Evolutionary conservation across 306 rosid species (phyloP).

Genomic region (Vigna nakashimae): DNA sequence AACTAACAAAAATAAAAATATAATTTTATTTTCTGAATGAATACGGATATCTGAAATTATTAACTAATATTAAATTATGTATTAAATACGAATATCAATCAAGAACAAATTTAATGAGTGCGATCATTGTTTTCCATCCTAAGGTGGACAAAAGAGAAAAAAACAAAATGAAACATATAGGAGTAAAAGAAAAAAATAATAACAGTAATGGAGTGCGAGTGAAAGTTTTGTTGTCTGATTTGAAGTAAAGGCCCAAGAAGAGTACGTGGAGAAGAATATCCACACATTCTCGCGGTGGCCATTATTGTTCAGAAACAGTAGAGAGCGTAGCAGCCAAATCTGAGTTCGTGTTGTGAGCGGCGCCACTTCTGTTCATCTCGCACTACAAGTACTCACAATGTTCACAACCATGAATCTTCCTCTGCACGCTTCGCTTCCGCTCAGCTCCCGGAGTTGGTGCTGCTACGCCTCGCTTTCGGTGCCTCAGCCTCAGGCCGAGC

Average conservation of each 20-base stretch:
- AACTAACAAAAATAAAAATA: too few species aligned
- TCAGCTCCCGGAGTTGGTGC: conserved; percentile 33
- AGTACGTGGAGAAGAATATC: not conserved
- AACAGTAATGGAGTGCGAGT: too few species aligned
- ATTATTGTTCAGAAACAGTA: not conserved
- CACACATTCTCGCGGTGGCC: not conserved
- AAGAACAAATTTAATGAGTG: too few species aligned
- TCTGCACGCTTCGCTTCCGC: conserved; percentile 4
- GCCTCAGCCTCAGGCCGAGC: conserved; percentile 56
- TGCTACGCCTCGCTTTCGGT: conserved; percentile 54
- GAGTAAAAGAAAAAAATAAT: too few species aligned
- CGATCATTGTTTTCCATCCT: too few species aligned
- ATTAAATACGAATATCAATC: too few species aligned
- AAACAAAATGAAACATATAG: too few species aligned
- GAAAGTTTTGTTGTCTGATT: too few species aligned
- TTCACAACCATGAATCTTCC: conserved; percentile 40
- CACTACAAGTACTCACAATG: not conserved
- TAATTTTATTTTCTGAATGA: too few species aligned
- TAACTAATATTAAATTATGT: too few species aligned
- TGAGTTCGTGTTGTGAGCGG: not conserved
- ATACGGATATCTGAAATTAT: too few species aligned
- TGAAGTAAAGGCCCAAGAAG: not conserved
- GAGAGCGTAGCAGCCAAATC: not conserved
- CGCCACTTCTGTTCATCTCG: not conserved
- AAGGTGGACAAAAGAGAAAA: too few species aligned